A percentile compares a stretch with the other conserved stretches of the same genome.
These are phyloP conservation scores for Arxiozyma bovina DNA, from an alignment of 1,139 yeast species.

Conservation along the genomic window DNA sequence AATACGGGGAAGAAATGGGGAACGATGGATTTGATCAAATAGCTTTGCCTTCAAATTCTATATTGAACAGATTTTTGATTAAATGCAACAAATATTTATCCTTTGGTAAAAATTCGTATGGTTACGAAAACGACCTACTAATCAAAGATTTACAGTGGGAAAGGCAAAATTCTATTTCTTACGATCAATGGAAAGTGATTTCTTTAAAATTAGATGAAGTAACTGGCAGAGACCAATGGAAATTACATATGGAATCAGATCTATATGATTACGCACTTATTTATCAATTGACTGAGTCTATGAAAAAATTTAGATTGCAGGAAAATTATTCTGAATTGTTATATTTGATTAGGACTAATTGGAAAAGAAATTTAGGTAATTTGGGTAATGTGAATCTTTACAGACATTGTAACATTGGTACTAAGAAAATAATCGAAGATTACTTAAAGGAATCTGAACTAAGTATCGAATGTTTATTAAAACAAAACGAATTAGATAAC, in stretches of 20 bases:
- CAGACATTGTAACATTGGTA: slow-evolving; percentile 74
- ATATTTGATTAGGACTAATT: slow-evolving; percentile 70
- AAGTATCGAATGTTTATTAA: slow-evolving; percentile 40
- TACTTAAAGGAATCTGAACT: slow-evolving; percentile 69
- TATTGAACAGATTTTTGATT: neutral
- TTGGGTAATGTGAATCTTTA: slow-evolving; percentile 78
- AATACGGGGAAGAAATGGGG: neutral
- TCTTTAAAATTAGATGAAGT: slow-evolving; percentile 57
- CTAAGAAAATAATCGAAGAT: slow-evolving; percentile 73
- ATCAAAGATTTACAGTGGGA: slow-evolving; percentile 36
- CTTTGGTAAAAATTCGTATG: slow-evolving; percentile 2
- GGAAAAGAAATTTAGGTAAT: slow-evolving; percentile 80
- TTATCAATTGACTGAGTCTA: slow-evolving; percentile 43
- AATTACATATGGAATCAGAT: slow-evolving; percentile 42
- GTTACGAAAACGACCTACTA: slow-evolving; percentile 20
- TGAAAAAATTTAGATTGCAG: slow-evolving; percentile 49
- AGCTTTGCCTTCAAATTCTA: neutral
- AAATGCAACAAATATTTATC: neutral
- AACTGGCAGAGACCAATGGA: slow-evolving; percentile 59
- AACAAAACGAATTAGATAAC: slow-evolving; percentile 50
- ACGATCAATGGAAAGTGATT: slow-evolving; percentile 60
- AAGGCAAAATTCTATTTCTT: slow-evolving; percentile 55
- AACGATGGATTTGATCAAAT: neutral
- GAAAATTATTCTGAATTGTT: slow-evolving; percentile 55
- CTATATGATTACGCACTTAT: slow-evolving; percentile 67